Evolutionary conservation across 495 filamentous ascomycete species (phyloP), one percentile per base, ranked within the genome.

Genomic region (Tetracladium setigerum): DNA sequence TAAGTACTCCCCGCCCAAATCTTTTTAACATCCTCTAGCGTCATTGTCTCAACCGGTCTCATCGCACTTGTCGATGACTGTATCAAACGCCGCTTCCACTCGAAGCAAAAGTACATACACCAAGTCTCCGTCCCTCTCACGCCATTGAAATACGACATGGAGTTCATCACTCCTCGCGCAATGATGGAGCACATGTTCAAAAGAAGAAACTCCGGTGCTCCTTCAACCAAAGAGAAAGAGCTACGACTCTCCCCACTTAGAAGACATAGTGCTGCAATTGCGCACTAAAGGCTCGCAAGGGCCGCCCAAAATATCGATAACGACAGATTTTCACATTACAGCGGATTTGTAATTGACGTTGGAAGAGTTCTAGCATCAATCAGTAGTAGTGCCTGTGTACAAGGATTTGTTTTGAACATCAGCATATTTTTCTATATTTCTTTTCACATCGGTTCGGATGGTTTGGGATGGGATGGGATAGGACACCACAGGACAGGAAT

Each of bases 1-100:
- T 16, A 31, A 14, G n/a, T 38, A 4, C 27, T 30, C 17, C 24
- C 11, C 30, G n/a, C 22, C 22, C 44, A 12, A 44, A 32, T 43
- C 16, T 44, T 44, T 38, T 51, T 50, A 56, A 55, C 53, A 41
- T 38, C 33, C 2, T 52, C 22, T 46, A 95, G 90, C 59, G 84
- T 89, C 52, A 84, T 97, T 57, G 79, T 98, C 46, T 82, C 90
- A 17, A 91, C 90, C 40, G 92, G 91, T 33, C 72, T 98, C 57
- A 86, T 94, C 38, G 81, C 86, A 6, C 80, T 98, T 37, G 84
- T 95, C 48, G 92, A 98, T 58, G 91, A 98, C 66, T 86, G 83
- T 67, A 56, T 57, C 57, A 60, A 60, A 40, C 43, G 50, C 1
- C 55, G 40, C 32, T 58, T 58, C 32, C 41, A 51, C 16, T 17